Base-by-base conservation (phyloP, 306 rosid genomes). In the Lagenaria siceraria region DNA sequence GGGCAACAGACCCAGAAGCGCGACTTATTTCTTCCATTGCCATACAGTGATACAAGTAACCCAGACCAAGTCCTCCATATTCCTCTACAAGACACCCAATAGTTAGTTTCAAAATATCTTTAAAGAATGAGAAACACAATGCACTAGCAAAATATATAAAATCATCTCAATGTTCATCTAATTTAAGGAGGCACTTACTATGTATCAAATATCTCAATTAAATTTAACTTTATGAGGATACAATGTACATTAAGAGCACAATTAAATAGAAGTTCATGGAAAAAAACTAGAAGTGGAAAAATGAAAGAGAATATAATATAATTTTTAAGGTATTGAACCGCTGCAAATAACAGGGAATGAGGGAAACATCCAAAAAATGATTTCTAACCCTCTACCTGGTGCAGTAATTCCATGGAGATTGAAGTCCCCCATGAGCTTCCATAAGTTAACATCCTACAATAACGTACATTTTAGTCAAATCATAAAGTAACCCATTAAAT, bases 11-110 rank as follows among this genome's bases (percentile, higher is more conserved):
- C 48, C 80, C 98, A 60, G 98, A 94, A 84, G 98, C 98, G 76
- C 98, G 91, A 77, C 97, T 94, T 81, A 93, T 87, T 88, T 94
- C 98, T 89, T 94, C 98, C 93, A 94, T 83, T 60, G 96, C 95
- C 65, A 94, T 86, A 85, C 97, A 94, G 81, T 94, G 98, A 83
- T 91, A 94, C 84, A 90, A 83, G 86, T 94, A 94, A 51, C 98
- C 98, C 55, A 94, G 93, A 81, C 98, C 97, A 80, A 94, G 93
- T 29, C 98, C 98, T 82, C 97, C 98, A 81, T 89, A 90, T 83
- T 94, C 96, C 97, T 94, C 98, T 94, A 81, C 76, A 84, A 81
- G 72, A 78, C 51, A 80, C 81, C 54, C 81, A 51, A 79, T 59
- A 78, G 17, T 70, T 25, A 70, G 76, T 70, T 25, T 70, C 8